These are phyloP conservation scores for Diaporthe citriasiana DNA, from an alignment of 2,329 filamentous ascomycete species.

Conservation along the genomic window DNA sequence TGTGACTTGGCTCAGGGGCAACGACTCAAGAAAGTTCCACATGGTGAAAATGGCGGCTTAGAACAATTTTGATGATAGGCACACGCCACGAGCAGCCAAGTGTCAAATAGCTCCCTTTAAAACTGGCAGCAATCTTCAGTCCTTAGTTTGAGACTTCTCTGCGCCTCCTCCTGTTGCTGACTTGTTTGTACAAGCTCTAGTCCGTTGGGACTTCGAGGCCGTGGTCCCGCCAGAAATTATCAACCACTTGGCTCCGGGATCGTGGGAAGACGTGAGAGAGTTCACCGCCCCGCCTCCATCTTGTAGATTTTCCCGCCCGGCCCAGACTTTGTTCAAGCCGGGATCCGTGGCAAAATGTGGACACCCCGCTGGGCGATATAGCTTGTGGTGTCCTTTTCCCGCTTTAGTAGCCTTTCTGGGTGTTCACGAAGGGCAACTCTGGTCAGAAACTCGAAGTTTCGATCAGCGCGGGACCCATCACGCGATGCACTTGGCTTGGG, in stretches of 20 bases:
- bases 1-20: no score
- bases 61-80: background rate
- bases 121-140: background rate
- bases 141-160: background rate
- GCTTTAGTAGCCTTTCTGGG: background rate
- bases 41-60: background rate
- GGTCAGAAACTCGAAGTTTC: background rate
- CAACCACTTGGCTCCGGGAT: background rate
- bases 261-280: no score
- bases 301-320: no score
- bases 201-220: background rate
- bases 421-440: background rate
- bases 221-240: background rate
- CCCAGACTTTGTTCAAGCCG: background rate
- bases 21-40: no score
- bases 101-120: background rate
- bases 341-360: rapidly evolving
- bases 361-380: no score
- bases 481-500: background rate
- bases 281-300: background rate
- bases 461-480: background rate
- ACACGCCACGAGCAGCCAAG: background rate
- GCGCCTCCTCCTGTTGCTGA: background rate
- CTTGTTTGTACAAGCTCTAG: no score
- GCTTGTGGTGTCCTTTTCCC: background rate